Evolutionary conservation across 164 flowering plant genomes (phyloP).

Genomic region (Stephania japonica): DNA sequence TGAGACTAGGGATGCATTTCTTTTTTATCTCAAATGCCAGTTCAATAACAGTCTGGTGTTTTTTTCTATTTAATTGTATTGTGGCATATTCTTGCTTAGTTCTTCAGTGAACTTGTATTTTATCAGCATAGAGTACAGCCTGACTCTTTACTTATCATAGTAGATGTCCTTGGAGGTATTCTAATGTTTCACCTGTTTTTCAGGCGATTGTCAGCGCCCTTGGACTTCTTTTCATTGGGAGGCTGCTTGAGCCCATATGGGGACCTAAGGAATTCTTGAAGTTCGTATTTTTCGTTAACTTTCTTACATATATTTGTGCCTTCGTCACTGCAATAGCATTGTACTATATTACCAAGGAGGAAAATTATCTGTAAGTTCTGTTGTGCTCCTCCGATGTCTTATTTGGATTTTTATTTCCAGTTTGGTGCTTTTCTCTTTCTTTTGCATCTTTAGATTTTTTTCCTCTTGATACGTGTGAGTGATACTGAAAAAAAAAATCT

Average conservation of each 20-base stretch:
- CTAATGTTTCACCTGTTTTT: constrained; percentile 18
- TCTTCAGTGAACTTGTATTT: background rate
- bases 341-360: constrained; percentile 75
- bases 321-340: constrained; percentile 81
- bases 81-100: background rate
- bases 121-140: background rate
- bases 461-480: background rate
- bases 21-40: background rate
- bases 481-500: background rate
- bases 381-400: background rate
- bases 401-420: background rate
- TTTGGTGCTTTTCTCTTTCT: background rate
- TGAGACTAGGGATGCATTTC: background rate
- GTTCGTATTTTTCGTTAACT: constrained; percentile 81
- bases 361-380: constrained; percentile 82
- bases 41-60: background rate
- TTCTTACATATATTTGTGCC: constrained; percentile 67
- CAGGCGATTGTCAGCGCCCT: constrained; percentile 61
- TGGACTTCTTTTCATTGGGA: constrained; percentile 87
- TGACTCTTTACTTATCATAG: background rate
- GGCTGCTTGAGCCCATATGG: constrained; percentile 94
- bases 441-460: background rate
- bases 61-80: background rate
- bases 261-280: constrained; percentile 92
- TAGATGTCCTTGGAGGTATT: background rate